Evolutionary conservation across 192 early-diverging fungal genomes (phyloP), one percentile per base, ranked within the genome.

Genomic region (Diversispora eburnea): DNA sequence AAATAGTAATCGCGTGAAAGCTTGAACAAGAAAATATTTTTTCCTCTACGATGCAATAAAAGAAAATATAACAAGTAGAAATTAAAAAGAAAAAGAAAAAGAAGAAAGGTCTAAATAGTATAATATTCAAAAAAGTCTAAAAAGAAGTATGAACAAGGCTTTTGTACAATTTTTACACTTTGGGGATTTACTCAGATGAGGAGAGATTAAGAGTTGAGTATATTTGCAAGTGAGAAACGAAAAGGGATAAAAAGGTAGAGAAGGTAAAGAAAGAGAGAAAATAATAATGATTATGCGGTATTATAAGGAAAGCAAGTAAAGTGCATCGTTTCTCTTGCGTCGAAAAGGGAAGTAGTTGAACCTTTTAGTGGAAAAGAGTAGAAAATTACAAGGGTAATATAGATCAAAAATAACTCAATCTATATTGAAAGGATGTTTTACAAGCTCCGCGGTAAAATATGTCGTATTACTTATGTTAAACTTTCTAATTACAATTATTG

Each of bases 161-260:
- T 73, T 73, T 73, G 72, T 73, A 73, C 72, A 73, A 73, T 73
- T 73, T 73, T 73, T 73, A 73, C 72, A 73, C 72, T 73, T 55
- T 19, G 55, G 41, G 33, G 25, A 42, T 25, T 25, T 52, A 69
- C 25, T 54, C 52, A n/a, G 51, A 55, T 52, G 51, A 25, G 43
- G 12, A 13, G 48, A 55, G 7, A 43, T 57, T 41, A 56, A 47
- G 54, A 59, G 54, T 56, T 25, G 39, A 42, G 59, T 71, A 56
- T 71, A 56, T 59, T 48, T 70, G 67, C 54, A 70, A 70, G 56
- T 20, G 65, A 67, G 45, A 51, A 70, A 55, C 52, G 67, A 71
- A 59, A 47, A 46, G 19, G 39, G 17, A 47, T 48, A n/a, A 15
- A 66, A 48, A 22, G 46, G 7, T 25, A 41, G 46, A 51, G 7